Base-by-base conservation (phyloP, 768 basidiomycete genomes). In the Terana coerulea region DNA sequence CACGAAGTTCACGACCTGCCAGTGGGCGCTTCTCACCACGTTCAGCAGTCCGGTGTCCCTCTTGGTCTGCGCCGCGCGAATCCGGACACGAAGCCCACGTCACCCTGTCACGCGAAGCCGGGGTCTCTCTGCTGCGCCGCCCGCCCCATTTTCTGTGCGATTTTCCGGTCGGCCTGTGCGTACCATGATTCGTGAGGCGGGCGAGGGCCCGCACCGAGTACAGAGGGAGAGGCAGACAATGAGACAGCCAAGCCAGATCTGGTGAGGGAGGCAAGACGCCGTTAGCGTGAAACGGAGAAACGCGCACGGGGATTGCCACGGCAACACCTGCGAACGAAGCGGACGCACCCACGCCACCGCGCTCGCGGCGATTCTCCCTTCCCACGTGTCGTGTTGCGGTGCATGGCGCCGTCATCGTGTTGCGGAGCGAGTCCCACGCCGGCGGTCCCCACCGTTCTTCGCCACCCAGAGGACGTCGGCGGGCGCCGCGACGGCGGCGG, bases 231-330 rank as follows among this genome's bases (percentile, higher is more conserved):
- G 29, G 17, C 26, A 41, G 40, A 25, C 24, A 17, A n/a, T 19
- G 49, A 31, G 11, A 11, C n/a, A n/a, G n/a, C n/a, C 36, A 50
- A 50, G 39, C n/a, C n/a, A 22, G 37, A 41, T 50, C 37, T 24
- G 26, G 25, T 19, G 49, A 31, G 11, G n/a, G 49, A 31, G 11
- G n/a, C 36, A 50, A 50, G 39, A 33, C 28, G 15, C 29, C 49
- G 36, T n/a, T 31, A 42, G 37, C 26, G 28, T 31, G 24, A 50
- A 50, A 40, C 37, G 30, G n/a, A 29, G 8, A 28, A 28, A 17
- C 15, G 37, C 49, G 3, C 49, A 17, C 29, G 26, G 37, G 33
- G 11, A 44, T 45, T 24, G 30, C 50, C 50, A 51, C 31, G 50
- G 50, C 50, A 51, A 51, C 50, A 22, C 9, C n/a, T 30, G 34